Evolutionary conservation across 140 eudicot genomes (phyloP), one percentile per base, ranked within the genome.

Genomic region (Bidens hawaiensis): DNA sequence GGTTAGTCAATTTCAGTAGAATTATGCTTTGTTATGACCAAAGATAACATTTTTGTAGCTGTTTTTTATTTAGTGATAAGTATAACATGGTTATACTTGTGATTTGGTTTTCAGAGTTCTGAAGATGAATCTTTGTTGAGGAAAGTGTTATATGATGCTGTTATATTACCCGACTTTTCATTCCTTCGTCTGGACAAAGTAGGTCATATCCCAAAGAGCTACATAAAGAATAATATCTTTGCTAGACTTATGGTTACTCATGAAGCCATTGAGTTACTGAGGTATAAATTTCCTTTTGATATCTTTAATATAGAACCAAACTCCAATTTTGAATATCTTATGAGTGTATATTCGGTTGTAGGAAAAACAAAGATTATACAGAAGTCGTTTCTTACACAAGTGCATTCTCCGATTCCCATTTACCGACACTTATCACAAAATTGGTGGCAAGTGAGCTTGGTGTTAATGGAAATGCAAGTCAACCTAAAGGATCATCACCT

Each of bases 401-500:
- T 57, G 93, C 86, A 15, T 87, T 87, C 62, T 51, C 81, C 18
- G 17, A 65, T 59, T 87, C 96, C 51, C 46, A 66, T 73, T 64
- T 87, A 59, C 86, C 89, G 7, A 27, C 70, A 12, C 69, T 73
- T 52, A 22, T 84, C 5, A 65, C 74, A 16, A 81, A 79, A n/a
- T 47, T 78, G 73, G 77, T 79, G 46, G 57, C 63, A 18, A 62
- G 69, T 70, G 83, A 84, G 73, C 62, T 79, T 66, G 85, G 83
- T 3, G 34, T 13, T 41, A 77, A 60, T 33, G 76, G 62, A 36
- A 77, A 56, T 38, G 58, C 60, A 60, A 72, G 57, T 69, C 81
- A 69, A 60, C 96, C 75, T 23, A 79, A 72, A 36, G 85, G 86
- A 68, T 74, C 79, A 41, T 88, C 89, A 40, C 94, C 96, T 57